These are phyloP conservation scores for Hypericum androsaemum DNA, from an alignment of 345 rosid species.

Conservation along the genomic window DNA sequence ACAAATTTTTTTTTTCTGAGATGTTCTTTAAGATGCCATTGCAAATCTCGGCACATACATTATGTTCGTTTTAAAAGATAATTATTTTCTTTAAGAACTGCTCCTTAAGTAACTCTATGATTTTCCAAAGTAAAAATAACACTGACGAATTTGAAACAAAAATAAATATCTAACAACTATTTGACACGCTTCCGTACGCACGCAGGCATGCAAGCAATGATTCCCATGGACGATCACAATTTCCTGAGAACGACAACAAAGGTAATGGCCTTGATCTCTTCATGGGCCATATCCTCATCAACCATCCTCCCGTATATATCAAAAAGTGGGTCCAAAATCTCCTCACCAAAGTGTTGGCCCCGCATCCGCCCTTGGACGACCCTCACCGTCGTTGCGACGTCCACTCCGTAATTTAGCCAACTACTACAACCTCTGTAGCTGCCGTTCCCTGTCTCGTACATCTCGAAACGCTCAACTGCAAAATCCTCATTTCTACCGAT, in stretches of 20 bases:
- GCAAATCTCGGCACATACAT: no score
- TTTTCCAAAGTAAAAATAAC: no score
- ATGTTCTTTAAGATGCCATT: no score
- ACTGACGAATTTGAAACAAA: no score
- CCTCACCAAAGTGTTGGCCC: conserved; percentile 53
- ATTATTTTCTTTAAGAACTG: no score
- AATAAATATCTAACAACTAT: no score
- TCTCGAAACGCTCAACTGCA: conserved; percentile 36
- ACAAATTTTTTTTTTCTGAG: no score
- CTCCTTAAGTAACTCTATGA: no score
- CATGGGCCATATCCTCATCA: conserved; percentile 48
- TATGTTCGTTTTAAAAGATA: no score
- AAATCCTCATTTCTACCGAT: conserved; percentile 55
- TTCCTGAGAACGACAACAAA: conserved; percentile 54
- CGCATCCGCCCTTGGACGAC: conserved; percentile 81
- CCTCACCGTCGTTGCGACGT: conserved; percentile 63
- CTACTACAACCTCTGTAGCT: conserved; percentile 19
- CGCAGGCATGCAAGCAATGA: no score
- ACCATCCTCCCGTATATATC: conserved; percentile 41
- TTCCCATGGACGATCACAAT: no score
- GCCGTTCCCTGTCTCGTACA: conserved; percentile 34
- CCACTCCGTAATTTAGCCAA: conserved; percentile 56
- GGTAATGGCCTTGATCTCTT: conserved; percentile 53
- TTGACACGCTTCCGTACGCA: no score
- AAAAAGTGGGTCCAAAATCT: conserved; percentile 52